Conservation (phyloP, 2,329 filamentous ascomycete species). For the Clarireedia sp. region DNA sequence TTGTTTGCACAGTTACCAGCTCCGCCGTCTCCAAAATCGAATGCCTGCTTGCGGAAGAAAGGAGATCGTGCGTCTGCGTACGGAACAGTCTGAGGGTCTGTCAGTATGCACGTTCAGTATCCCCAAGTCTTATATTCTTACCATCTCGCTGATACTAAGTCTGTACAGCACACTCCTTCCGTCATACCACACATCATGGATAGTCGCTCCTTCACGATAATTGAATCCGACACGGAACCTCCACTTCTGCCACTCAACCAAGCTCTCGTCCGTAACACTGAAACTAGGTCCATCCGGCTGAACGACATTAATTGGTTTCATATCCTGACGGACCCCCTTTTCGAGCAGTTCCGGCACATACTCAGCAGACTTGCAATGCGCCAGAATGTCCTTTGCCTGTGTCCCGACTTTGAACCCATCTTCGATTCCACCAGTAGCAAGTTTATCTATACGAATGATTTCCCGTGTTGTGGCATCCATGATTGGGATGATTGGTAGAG, state of each 20-base stretch:
- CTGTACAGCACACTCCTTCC: slow-evolving; percentile 51
- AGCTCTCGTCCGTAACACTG: slow-evolving; percentile 37
- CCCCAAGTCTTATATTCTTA: background rate
- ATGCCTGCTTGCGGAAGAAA: slow-evolving; percentile 59
- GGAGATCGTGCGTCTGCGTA: slow-evolving; percentile 46
- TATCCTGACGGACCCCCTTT: slow-evolving; percentile 34
- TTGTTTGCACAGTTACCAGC: slow-evolving; percentile 59
- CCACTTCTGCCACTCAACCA: slow-evolving; percentile 49
- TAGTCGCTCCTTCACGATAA: slow-evolving; percentile 49
- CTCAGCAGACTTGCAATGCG: slow-evolving; percentile 30
- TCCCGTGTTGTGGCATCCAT: slow-evolving; percentile 40
- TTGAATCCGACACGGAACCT: slow-evolving; percentile 56
- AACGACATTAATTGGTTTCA: slow-evolving; percentile 53
- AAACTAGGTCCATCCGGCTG: slow-evolving; percentile 58
- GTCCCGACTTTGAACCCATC: slow-evolving; percentile 38
- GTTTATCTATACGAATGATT: slow-evolving; percentile 40
- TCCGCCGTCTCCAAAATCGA: slow-evolving; percentile 61
- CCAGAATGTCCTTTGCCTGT: slow-evolving; percentile 37
- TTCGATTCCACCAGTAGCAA: slow-evolving; percentile 31
- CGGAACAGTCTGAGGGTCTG: background rate
- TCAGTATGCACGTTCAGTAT: too few relatives aligned
- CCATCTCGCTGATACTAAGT: slow-evolving; percentile 52
- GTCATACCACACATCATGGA: slow-evolving; percentile 55
- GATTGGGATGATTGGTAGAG: slow-evolving; percentile 40
- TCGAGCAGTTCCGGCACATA: slow-evolving; percentile 36